Evolutionary conservation across 768 basidiomycete genomes (phyloP), one percentile per base, ranked within the genome.

Genomic region (Flagelloscypha sp.): DNA sequence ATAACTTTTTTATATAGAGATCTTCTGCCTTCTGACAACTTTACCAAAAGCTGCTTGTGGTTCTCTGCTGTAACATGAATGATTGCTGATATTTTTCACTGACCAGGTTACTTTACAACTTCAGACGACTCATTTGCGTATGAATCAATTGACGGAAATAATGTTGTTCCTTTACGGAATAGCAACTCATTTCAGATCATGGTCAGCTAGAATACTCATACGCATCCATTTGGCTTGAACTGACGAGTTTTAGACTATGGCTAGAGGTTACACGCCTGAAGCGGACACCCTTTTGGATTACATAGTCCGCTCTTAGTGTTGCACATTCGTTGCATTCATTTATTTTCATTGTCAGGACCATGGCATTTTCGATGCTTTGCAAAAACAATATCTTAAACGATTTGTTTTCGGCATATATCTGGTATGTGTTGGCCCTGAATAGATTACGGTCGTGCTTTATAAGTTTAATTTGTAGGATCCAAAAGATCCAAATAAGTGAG

Each of bases 391-490:
- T 57, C 71, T 93, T 30, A 76, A 74, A 31, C 85, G 81, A 48
- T 87, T 88, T 54, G 79, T 89, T 35, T 86, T 90, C 45, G 87
- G 79, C 5, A 73, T 90, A 34, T 90, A 87, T 50, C 59, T 90
- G 40, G 89, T 89, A 37, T 40, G 73, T 57, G 22, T 17, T 36
- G 28, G 20, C 12, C 10, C 21, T 17, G 21, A 24, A 17, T 8
- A 23, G n/a, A 31, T 5, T 21, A n/a, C n/a, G n/a, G n/a, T n/a
- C n/a, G n/a, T n/a, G n/a, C n/a, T 22, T 24, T 18, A 44, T 40
- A n/a, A 45, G 38, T 22, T 40, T 31, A 21, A 23, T 46, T 33
- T 34, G 6, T 43, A 90, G 87, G 88, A 93, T 48, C 76, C 65
- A 38, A 75, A 84, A 42, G 83, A 93, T 56, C 89, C 89, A 0